Base-by-base conservation (phyloP, 2,329 filamentous ascomycete genomes). In the Seiridium unicorne region DNA sequence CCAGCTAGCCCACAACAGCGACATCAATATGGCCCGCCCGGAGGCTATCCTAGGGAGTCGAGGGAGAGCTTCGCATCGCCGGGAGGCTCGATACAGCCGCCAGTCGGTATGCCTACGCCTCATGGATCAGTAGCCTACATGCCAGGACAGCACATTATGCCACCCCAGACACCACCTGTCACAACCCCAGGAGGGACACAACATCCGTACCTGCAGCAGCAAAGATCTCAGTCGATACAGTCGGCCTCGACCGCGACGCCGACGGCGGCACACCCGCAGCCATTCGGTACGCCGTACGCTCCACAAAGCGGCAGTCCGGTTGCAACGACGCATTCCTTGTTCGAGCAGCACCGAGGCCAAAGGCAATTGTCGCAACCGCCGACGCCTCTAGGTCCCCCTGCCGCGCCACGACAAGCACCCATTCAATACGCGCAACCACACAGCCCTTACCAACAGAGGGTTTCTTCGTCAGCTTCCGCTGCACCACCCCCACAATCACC, bases 171-270 rank as follows among this genome's bases (percentile, higher is more conserved):
- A 58, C 79, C 82, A 10, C 81, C 81, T 3, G 73, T 83, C 32
- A 77, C 74, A n/a, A 77, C 77, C 9, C 74, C 78, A 7, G 75
- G 74, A 55, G 73, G 72, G 18, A 68, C 70, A 46, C 64, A 69
- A 31, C 68, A 66, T 65, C 74, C 42, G 34, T 73, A 72, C 51
- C 56, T 71, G 4, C 74, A 81, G 51, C 77, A 78, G 59, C 76
- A 77, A 64, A 72, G 84, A 66, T 85, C 85, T 47, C 82, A 82
- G 59, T 88, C 85, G 31, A 76, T 81, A 5, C 83, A 87, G 59
- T 87, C 85, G 10, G 82, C 80, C 34, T 76, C 84, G 9, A 87
- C 86, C 40, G 84, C 84, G 9, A 88, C 86, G 42, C 85, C 85
- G n/a, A 86, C 84, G 5, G 87, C 85, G 44, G 81, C 84, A 13